phyloP scores from a whole-genome alignment of 1,284 basidiomycete species.

The Cryptococcus hybrid region DNA sequence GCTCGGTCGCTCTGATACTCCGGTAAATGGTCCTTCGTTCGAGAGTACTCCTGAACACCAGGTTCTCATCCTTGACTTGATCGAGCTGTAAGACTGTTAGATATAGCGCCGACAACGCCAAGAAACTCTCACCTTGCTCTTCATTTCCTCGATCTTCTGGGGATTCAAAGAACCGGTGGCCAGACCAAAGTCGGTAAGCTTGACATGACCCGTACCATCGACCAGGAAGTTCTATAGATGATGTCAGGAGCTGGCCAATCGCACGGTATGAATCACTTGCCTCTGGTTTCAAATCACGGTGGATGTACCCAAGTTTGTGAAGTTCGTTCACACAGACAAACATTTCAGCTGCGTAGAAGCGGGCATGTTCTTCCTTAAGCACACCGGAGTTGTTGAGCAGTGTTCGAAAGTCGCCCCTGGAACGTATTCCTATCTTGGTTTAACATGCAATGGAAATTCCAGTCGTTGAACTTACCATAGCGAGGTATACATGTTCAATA shows the following conservation, averaged over 20 bases:
- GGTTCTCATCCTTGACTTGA: slow-evolving; percentile 90
- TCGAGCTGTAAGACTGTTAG: slow-evolving; percentile 64
- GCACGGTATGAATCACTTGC: slow-evolving; percentile 50
- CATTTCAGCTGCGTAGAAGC: slow-evolving; percentile 96
- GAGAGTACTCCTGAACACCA: slow-evolving; percentile 88
- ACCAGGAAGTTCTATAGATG: slow-evolving; percentile 86
- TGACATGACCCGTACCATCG: slow-evolving; percentile 93
- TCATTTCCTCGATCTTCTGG: slow-evolving; percentile 89
- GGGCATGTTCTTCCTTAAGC: slow-evolving; percentile 90
- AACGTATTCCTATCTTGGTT: slow-evolving; percentile 71
- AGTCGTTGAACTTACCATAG: slow-evolving; percentile 60
- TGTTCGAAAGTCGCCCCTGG: slow-evolving; percentile 96
- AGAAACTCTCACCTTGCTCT: slow-evolving; percentile 66
- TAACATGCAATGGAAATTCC: not conserved
- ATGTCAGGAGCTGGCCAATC: slow-evolving; percentile 17
- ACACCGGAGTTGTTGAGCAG: slow-evolving; percentile 94
- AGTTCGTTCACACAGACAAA: slow-evolving; percentile 86
- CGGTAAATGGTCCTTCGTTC: slow-evolving; percentile 95
- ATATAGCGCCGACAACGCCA: not conserved
- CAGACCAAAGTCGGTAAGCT: slow-evolving; percentile 97
- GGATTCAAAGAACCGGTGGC: slow-evolving; percentile 97
- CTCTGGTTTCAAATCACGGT: slow-evolving; percentile 97
- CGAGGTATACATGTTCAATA: slow-evolving; percentile 80
- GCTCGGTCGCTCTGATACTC: slow-evolving; percentile 85
- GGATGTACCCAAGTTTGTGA: slow-evolving; percentile 93